Evolutionary conservation across 129 eudicot species (phyloP).

Genomic region (Smallanthus sonchifolius): DNA sequence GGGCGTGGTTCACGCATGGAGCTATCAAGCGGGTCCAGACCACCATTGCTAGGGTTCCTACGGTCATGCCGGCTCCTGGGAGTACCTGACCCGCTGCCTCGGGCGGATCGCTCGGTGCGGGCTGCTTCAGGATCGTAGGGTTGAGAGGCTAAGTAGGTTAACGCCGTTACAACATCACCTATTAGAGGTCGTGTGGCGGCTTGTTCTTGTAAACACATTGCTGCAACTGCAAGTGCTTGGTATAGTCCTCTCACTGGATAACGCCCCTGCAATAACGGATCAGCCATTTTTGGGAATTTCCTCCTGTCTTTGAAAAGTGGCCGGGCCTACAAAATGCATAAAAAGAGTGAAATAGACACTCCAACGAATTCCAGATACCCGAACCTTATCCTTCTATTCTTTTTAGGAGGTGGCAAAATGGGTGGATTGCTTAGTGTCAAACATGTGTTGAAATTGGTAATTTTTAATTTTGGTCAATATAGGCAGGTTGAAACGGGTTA

Average conservation of each 20-base stretch:
- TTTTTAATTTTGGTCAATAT: background rate
- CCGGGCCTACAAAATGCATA: slow-evolving; percentile 50
- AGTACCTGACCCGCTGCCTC: slow-evolving; percentile 60
- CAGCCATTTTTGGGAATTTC: slow-evolving; percentile 94
- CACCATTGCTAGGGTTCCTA: slow-evolving; percentile 47
- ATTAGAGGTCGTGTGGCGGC: slow-evolving; percentile 91
- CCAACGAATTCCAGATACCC: background rate
- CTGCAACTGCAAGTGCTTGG: slow-evolving; percentile 98
- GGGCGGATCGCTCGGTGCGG: slow-evolving; percentile 42
- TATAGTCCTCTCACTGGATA: slow-evolving; percentile 89
- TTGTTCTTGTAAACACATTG: slow-evolving; percentile 97
- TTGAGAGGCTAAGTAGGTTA: slow-evolving; percentile 84
- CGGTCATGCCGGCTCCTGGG: slow-evolving; percentile 65
- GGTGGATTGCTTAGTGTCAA: background rate
- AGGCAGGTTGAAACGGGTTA: background rate
- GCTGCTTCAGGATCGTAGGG: slow-evolving; percentile 74
- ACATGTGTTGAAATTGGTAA: background rate
- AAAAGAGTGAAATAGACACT: background rate
- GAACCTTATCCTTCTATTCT: background rate
- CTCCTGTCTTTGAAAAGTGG: slow-evolving; percentile 91
- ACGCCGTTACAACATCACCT: slow-evolving; percentile 90
- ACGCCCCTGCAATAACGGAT: slow-evolving; percentile 73
- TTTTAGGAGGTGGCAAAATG: background rate
- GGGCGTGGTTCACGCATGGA: slow-evolving; percentile 32
- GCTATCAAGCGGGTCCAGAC: slow-evolving; percentile 51